A percentile compares a stretch with the other conserved stretches of the same genome.
Evolutionary conservation across 2,329 filamentous ascomycete species (phyloP).

Genomic region (Ceratocystis alfenasii): DNA sequence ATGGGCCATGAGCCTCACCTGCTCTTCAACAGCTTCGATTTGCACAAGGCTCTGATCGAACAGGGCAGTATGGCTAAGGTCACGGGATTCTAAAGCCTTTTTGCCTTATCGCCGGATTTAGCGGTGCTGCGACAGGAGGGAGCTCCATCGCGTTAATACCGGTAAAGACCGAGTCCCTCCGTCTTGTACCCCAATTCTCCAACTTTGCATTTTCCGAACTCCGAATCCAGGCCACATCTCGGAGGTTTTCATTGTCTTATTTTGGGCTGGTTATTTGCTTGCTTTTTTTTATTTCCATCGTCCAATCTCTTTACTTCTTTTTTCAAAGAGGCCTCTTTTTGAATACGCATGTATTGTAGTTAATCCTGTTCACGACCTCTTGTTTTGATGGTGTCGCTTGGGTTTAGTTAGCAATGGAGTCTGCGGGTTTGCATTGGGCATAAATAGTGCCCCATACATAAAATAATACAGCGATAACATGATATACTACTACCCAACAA

Average conservation of each 20-base stretch:
- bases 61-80: conserved; percentile 80
- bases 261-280: not conserved
- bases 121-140: not conserved
- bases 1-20: conserved; percentile 86
- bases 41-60: conserved; percentile 72
- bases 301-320: not conserved
- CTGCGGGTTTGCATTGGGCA: not conserved
- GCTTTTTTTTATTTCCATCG: not conserved
- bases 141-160: not conserved
- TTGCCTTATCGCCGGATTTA: not conserved
- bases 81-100: conserved; percentile 27
- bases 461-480: not conserved
- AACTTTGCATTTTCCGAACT: conserved; percentile 1
- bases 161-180: not conserved
- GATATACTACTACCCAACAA: no score
- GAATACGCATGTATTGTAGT: not conserved
- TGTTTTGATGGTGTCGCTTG: not conserved
- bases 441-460: not conserved
- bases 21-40: conserved; percentile 75
- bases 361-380: not conserved
- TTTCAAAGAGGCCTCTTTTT: not conserved
- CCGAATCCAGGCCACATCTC: not conserved
- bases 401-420: conserved; percentile 4
- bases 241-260: not conserved
- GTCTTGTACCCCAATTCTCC: not conserved